These are phyloP conservation scores for Vitis labrusca DNA, from an alignment of 164 flowering plant genomes.

Conservation along the genomic window DNA sequence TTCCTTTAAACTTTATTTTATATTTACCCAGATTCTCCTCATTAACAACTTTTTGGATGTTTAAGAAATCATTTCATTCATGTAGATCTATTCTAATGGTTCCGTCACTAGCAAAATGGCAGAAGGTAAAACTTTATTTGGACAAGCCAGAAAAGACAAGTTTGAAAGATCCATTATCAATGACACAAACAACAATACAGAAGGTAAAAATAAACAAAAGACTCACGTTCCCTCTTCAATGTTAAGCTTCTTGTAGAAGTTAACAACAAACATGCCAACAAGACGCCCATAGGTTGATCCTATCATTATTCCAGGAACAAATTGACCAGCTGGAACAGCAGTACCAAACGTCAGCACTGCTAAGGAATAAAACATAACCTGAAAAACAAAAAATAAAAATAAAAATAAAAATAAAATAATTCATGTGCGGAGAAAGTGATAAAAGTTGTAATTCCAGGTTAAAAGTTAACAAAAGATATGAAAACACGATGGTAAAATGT, in stretches of 20 bases:
- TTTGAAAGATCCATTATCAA: too few relatives aligned
- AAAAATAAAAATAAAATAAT: neutral
- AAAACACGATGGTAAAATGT: too few relatives aligned
- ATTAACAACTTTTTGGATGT: too few relatives aligned
- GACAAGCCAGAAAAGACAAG: too few relatives aligned
- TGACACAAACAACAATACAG: neutral
- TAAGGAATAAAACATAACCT: slow-evolving; percentile 95
- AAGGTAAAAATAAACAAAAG: neutral
- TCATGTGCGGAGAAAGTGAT: neutral
- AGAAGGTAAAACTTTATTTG: too few relatives aligned
- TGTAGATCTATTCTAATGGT: too few relatives aligned
- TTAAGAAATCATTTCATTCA: too few relatives aligned
- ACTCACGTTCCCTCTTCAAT: slow-evolving; percentile 99
- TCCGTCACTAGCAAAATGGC: too few relatives aligned
- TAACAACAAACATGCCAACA: slow-evolving; percentile 97
- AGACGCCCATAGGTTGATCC: slow-evolving; percentile 99
- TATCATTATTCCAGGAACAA: slow-evolving; percentile 99
- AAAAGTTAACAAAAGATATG: too few relatives aligned
- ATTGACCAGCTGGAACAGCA: slow-evolving; percentile 99
- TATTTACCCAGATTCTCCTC: too few relatives aligned
- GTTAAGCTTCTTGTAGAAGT: slow-evolving; percentile 80
- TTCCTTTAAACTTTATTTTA: too few relatives aligned
- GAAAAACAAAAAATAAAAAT: slow-evolving; percentile 18
- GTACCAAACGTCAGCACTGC: slow-evolving; percentile 98
- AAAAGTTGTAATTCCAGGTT: neutral